These are phyloP conservation scores for Bolboschoenus planiculmis DNA, from an alignment of 176 grass and related monocot species.

Conservation along the genomic window DNA sequence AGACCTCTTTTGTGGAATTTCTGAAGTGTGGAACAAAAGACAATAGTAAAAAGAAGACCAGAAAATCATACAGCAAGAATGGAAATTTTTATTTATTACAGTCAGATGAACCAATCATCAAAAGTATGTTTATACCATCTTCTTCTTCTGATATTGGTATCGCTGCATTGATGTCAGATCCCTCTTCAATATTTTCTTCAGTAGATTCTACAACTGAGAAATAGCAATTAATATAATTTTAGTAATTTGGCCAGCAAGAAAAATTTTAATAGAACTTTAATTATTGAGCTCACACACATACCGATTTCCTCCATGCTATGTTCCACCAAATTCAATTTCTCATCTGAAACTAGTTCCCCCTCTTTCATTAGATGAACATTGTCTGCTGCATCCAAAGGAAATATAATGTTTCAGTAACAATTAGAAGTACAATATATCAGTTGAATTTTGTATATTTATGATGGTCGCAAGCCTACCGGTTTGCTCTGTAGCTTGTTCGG, in stretches of 20 bases:
- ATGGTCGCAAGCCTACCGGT: not conserved
- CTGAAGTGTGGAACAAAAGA: not conserved
- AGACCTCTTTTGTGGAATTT: not conserved
- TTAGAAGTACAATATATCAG: not conserved
- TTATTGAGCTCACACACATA: not conserved
- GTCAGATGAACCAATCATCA: not conserved
- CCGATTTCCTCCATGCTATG: not conserved
- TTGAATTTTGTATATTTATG: not conserved
- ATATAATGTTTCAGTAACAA: not conserved
- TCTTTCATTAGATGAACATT: not conserved
- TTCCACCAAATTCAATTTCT: conserved; percentile 3
- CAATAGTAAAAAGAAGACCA: not conserved
- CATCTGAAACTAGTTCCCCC: conserved; percentile 3
- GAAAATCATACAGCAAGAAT: not conserved
- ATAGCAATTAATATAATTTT: not conserved
- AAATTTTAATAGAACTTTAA: not conserved
- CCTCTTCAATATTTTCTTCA: not conserved
- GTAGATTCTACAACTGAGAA: not conserved
- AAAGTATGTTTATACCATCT: not conserved
- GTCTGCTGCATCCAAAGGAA: not conserved
- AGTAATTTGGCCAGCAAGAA: not conserved
- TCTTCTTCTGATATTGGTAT: not conserved
- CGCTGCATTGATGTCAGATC: not conserved
- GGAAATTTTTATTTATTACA: not conserved
- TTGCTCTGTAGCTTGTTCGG: not conserved